These are phyloP conservation scores for Nicotiana knightiana DNA, from an alignment of 257 asterid species.

Conservation along the genomic window DNA sequence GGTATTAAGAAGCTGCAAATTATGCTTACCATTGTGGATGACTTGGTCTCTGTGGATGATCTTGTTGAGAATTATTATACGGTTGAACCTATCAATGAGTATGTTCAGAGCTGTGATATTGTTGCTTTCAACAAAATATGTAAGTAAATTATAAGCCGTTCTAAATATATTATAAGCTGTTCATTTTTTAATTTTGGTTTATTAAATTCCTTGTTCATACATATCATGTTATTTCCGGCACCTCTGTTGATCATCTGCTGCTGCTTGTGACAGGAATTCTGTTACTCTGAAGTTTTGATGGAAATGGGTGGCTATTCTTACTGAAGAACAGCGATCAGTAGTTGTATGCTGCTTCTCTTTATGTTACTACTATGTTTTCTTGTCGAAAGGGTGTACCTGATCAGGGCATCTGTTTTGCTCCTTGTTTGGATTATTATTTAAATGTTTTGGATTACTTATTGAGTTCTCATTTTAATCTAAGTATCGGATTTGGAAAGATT, in stretches of 20 bases:
- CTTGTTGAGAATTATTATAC: constrained; percentile 54
- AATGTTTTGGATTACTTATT: background rate
- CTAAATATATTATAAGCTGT: background rate
- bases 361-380: background rate
- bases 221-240: background rate
- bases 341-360: background rate
- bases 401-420: background rate
- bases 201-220: background rate
- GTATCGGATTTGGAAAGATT: background rate
- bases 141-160: constrained; percentile 21
- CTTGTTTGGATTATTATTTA: background rate
- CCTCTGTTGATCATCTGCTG: background rate
- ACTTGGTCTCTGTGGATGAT: constrained; percentile 55
- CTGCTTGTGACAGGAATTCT: background rate
- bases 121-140: constrained; percentile 74
- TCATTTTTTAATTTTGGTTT: constrained; percentile 2
- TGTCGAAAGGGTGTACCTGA: background rate
- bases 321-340: background rate
- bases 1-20: constrained; percentile 76
- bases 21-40: constrained; percentile 67
- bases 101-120: constrained; percentile 65
- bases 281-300: background rate
- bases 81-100: constrained; percentile 52
- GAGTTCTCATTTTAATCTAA: background rate
- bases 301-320: background rate